Percentiles rank a stretch among this genome's conserved stretches.
Evolutionary conservation across 768 basidiomycete species (phyloP).

Genomic region (Clitopilus hobsonii): DNA sequence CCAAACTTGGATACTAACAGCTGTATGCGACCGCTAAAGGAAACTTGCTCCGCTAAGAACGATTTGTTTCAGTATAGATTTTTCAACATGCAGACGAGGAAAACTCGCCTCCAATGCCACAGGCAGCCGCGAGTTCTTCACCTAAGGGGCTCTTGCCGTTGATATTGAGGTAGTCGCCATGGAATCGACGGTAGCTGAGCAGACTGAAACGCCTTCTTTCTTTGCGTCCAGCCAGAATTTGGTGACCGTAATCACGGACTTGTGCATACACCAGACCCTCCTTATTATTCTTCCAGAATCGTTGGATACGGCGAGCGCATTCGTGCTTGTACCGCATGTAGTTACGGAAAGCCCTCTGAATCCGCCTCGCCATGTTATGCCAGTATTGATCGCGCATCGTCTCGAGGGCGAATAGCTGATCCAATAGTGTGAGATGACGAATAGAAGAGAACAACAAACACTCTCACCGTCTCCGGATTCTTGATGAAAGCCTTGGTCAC

Average conservation of each 20-base stretch:
- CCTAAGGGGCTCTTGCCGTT: slow-evolving; percentile 80
- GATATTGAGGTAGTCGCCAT: slow-evolving; percentile 94
- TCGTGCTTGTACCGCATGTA: slow-evolving; percentile 95
- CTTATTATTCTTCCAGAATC: slow-evolving; percentile 99
- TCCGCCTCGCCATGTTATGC: slow-evolving; percentile 99
- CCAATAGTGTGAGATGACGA: slow-evolving; percentile 6
- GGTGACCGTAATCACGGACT: slow-evolving; percentile 91
- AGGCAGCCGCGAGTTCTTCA: slow-evolving; percentile 65
- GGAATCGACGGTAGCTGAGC: slow-evolving; percentile 88
- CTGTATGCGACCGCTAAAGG: slow-evolving; percentile 81
- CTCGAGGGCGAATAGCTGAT: slow-evolving; percentile 92
- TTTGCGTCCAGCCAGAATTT: slow-evolving; percentile 86
- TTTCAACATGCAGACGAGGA: not conserved
- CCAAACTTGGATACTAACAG: slow-evolving; percentile 79
- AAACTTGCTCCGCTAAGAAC: slow-evolving; percentile 63
- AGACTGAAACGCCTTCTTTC: slow-evolving; percentile 92
- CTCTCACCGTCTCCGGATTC: slow-evolving; percentile 90
- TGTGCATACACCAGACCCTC: slow-evolving; percentile 86
- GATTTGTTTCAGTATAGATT: not conserved
- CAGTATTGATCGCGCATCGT: slow-evolving; percentile 99
- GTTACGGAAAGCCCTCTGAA: slow-evolving; percentile 94
- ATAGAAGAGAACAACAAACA: not conserved
- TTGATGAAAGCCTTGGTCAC: slow-evolving; percentile 99
- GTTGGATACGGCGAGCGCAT: slow-evolving; percentile 90
- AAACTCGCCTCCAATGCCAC: slow-evolving; percentile 66